A percentile compares a stretch with the other conserved stretches of the same genome.
Evolutionary conservation across 1,139 yeast species (phyloP).

Genomic region (Blastobotrys buckinghamii): DNA sequence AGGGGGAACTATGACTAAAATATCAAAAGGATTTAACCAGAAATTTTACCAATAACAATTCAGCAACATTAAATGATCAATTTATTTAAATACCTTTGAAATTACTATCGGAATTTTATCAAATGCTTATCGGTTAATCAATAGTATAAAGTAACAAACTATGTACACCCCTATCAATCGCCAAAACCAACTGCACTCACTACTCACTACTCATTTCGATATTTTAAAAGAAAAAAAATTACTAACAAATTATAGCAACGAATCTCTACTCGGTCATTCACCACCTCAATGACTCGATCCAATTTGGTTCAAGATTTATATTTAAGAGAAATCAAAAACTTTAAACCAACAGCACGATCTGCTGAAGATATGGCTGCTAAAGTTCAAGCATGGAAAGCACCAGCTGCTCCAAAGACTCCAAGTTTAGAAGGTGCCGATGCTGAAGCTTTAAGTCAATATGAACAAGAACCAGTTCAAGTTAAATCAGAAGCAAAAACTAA

Average conservation of each 20-base stretch:
- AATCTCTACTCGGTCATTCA: constrained; percentile 20
- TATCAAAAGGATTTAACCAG: no score
- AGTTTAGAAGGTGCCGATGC: constrained; percentile 64
- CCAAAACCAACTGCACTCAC: neutral
- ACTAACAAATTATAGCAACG: constrained; percentile 10
- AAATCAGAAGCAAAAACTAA: constrained; percentile 42
- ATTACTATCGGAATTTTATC: no score
- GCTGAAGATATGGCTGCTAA: constrained; percentile 71
- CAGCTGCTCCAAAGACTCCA: constrained; percentile 69
- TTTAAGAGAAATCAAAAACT: constrained; percentile 77
- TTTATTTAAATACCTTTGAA: no score
- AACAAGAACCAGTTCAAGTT: constrained; percentile 70
- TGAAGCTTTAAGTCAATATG: constrained; percentile 71
- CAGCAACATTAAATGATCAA: no score
- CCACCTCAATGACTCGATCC: constrained; percentile 19
- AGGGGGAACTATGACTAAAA: no score
- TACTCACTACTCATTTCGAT: neutral
- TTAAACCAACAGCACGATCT: constrained; percentile 75
- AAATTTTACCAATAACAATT: no score
- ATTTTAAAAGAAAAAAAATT: neutral
- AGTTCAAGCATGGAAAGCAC: constrained; percentile 77
- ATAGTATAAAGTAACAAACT: no score
- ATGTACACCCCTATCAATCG: no score
- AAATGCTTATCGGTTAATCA: no score
- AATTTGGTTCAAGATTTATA: constrained; percentile 82